These are phyloP conservation scores for Pilobolus umbonatus DNA, from an alignment of 192 early-diverging fungal genomes.

Conservation along the genomic window DNA sequence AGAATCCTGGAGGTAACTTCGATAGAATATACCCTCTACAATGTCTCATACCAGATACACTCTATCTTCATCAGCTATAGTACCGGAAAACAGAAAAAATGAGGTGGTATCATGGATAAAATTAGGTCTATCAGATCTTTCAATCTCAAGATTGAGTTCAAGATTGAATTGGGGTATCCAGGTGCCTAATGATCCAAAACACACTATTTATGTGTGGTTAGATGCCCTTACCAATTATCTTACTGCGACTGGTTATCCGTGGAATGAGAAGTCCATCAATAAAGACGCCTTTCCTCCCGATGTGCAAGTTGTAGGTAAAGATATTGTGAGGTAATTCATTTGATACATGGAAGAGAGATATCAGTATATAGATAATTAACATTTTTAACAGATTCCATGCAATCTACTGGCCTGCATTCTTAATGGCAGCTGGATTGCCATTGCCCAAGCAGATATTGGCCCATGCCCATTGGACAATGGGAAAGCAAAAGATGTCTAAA, in stretches of 20 bases:
- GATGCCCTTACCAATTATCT: slow-evolving; percentile 93
- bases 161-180: slow-evolving; percentile 87
- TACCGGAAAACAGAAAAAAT: slow-evolving; percentile 57
- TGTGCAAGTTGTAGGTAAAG: slow-evolving; percentile 90
- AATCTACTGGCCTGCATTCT: slow-evolving; percentile 95
- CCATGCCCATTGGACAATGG: slow-evolving; percentile 94
- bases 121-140: slow-evolving; percentile 66
- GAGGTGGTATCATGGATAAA: slow-evolving; percentile 64
- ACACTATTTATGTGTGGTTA: slow-evolving; percentile 97
- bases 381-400: slow-evolving; percentile 73
- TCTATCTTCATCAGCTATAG: slow-evolving; percentile 48
- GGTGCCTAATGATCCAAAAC: slow-evolving; percentile 80
- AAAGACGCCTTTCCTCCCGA: slow-evolving; percentile 58
- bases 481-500: slow-evolving; percentile 93
- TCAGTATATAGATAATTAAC: not conserved
- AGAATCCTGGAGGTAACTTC: slow-evolving; percentile 44
- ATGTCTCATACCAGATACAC: too few relatives aligned
- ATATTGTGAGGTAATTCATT: slow-evolving; percentile 69
- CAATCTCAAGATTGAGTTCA: slow-evolving; percentile 75
- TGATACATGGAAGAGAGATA: not conserved
- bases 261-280: slow-evolving; percentile 34
- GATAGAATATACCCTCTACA: not conserved
- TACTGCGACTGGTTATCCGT: slow-evolving; percentile 83
- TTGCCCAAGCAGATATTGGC: slow-evolving; percentile 79
- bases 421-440: slow-evolving; percentile 81